These are phyloP conservation scores for Hirschfeldia incana DNA, from an alignment of 345 rosid genomes.

Conservation along the genomic window DNA sequence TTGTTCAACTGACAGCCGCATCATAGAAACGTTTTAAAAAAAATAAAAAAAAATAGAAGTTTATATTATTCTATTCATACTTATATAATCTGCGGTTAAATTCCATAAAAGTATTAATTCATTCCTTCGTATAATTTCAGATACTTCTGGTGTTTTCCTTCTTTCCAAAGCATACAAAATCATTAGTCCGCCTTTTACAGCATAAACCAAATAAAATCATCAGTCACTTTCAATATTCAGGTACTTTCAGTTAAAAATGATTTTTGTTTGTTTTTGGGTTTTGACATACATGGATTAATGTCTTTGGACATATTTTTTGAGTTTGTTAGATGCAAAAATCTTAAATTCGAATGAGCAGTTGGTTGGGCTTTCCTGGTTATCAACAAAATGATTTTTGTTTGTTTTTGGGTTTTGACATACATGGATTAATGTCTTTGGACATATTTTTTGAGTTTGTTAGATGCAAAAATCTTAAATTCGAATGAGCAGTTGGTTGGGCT, in stretches of 20 bases:
- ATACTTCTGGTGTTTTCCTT: neutral
- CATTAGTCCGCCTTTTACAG: neutral
- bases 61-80: neutral
- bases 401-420: neutral
- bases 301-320: neutral
- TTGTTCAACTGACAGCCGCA: no score
- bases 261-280: neutral
- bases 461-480: no score
- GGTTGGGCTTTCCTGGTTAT: no score
- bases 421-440: neutral
- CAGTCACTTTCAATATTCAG: neutral
- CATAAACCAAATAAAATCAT: neutral
- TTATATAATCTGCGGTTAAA: neutral
- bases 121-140: neutral
- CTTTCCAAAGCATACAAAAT: neutral
- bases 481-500: no score
- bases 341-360: no score
- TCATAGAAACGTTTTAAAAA: no score
- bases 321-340: no score
- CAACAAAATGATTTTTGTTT: neutral
- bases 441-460: no score
- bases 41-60: neutral
- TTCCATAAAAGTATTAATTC: neutral
- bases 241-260: neutral
- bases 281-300: neutral